Evolutionary conservation across 2,329 filamentous ascomycete genomes (phyloP).

Genomic region (Colletotrichum costaricense): DNA sequence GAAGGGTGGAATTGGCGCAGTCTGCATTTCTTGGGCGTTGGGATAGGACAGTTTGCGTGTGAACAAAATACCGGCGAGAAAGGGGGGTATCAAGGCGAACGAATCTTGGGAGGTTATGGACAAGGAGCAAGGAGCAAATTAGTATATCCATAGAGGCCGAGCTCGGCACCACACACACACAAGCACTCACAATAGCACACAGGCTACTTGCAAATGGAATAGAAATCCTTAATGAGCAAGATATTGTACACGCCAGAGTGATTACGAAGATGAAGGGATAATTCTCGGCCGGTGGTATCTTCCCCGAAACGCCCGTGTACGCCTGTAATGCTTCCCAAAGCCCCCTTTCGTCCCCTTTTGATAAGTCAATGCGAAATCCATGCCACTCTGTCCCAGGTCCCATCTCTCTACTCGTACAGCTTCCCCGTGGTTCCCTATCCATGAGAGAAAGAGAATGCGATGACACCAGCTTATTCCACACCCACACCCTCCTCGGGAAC

Average conservation of each 20-base stretch:
- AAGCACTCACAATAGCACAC: background rate
- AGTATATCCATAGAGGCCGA: conserved; percentile 29
- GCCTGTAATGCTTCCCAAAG: conserved; percentile 8
- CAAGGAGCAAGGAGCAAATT: background rate
- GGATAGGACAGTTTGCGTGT: background rate
- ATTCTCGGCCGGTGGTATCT: conserved; percentile 35
- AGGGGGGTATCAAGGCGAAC: background rate
- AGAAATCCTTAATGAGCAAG: background rate
- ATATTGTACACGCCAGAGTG: conserved; percentile 3
- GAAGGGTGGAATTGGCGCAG: background rate
- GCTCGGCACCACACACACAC: background rate
- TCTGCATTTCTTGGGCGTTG: background rate
- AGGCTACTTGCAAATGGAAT: background rate
- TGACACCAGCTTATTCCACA: conserved; percentile 38
- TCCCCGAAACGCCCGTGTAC: conserved; percentile 27
- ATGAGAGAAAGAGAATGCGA: background rate
- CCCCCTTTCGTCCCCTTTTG: background rate
- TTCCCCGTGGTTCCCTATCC: background rate
- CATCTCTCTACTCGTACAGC: background rate
- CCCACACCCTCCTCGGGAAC: conserved; percentile 65
- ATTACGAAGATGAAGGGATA: background rate
- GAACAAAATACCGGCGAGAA: conserved; percentile 3
- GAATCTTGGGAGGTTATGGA: background rate
- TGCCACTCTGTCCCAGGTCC: no score
- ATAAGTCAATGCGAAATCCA: background rate